Conservation (phyloP, 1,139 yeast genomes). For the Taphrina flavorubra region DNA sequence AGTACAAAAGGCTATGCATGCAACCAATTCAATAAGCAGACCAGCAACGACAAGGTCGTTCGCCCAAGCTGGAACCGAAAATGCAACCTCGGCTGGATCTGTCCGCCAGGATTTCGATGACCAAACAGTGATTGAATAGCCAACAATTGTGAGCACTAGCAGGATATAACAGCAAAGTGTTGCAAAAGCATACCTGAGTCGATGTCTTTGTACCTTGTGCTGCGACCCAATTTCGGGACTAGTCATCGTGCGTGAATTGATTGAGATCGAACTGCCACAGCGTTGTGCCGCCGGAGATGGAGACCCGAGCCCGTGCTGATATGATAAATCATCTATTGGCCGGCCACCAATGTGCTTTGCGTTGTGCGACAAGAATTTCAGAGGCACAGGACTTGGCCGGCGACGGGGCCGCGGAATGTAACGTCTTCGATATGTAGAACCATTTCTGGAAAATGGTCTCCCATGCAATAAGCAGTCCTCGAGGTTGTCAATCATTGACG, state of each 20-base stretch:
- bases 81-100: background rate
- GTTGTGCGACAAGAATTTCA: background rate
- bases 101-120: background rate
- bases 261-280: background rate
- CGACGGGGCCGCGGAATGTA: background rate
- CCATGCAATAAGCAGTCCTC: background rate
- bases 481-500: background rate
- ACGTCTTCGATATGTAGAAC: background rate
- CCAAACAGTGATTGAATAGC: background rate
- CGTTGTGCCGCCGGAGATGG: background rate
- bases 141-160: background rate
- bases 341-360: background rate
- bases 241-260: background rate
- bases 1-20: slow-evolving; percentile 1
- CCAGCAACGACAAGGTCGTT: background rate
- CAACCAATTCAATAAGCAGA: background rate
- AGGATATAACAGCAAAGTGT: background rate
- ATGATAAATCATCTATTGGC: background rate
- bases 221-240: background rate
- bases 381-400: background rate
- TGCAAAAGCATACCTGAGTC: background rate
- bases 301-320: background rate
- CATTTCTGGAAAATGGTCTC: background rate
- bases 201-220: background rate
- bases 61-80: background rate